These are phyloP conservation scores for Cenchrus fungigraminus DNA, from an alignment of 176 grass and related monocot genomes.

Conservation along the genomic window DNA sequence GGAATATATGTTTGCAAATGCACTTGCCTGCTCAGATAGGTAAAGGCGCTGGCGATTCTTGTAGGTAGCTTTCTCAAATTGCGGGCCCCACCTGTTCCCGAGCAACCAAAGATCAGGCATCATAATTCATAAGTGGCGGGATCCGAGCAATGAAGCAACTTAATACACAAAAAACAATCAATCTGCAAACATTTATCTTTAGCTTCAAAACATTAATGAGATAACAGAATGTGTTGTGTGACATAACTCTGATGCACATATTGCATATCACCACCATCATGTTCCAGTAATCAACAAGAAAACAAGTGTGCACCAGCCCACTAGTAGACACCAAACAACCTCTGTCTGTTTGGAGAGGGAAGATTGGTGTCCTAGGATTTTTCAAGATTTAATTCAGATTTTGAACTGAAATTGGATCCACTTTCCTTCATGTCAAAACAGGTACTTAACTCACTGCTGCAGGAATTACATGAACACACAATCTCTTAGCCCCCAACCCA, in stretches of 20 bases:
- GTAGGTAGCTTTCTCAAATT: conserved; percentile 73
- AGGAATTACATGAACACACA: not conserved
- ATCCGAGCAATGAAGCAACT: not conserved
- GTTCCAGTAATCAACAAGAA: not conserved
- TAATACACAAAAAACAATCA: not conserved
- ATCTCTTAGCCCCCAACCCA: not conserved
- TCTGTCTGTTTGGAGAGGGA: not conserved
- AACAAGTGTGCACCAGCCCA: not conserved
- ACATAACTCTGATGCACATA: not conserved
- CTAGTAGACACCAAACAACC: not conserved
- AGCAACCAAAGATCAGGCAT: conserved; percentile 39
- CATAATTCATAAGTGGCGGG: not conserved
- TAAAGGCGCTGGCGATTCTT: conserved; percentile 83
- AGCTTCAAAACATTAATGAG: not conserved
- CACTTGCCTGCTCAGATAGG: conserved; percentile 80
- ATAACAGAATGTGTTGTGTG: not conserved
- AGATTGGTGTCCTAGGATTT: not conserved
- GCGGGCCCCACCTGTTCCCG: conserved; percentile 75
- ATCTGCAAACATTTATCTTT: not conserved
- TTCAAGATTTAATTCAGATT: not conserved
- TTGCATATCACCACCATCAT: not conserved
- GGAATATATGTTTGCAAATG: not conserved
- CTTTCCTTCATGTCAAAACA: not conserved
- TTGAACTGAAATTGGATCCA: not conserved
- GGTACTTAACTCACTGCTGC: not conserved